Percentiles rank a stretch among this genome's conserved stretches.
These are phyloP conservation scores for Prunus mongolica DNA, from an alignment of 306 rosid genomes.

Conservation along the genomic window DNA sequence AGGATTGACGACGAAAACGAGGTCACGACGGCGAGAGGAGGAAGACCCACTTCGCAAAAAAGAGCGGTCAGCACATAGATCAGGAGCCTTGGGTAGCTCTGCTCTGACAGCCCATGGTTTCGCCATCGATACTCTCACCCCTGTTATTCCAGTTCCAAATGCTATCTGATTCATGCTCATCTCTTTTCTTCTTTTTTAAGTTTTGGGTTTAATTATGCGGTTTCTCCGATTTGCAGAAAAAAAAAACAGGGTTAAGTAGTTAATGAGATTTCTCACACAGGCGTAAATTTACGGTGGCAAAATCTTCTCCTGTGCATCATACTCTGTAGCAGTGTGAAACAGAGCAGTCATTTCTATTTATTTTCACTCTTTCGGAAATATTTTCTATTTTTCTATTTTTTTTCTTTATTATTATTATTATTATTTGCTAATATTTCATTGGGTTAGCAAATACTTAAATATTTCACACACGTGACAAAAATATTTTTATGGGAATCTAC, in stretches of 20 bases:
- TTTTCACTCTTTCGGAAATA: background rate
- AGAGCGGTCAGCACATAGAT: conserved; percentile 41
- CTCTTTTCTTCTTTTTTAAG: background rate
- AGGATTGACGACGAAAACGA: conserved; percentile 92
- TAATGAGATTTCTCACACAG: background rate
- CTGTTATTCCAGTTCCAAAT: conserved; percentile 35
- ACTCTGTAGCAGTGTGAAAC: background rate
- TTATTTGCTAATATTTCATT: no score
- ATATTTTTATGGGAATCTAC: background rate
- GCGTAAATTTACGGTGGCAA: background rate
- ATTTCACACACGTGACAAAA: background rate
- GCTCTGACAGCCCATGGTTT: conserved; percentile 49
- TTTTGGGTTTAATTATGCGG: background rate
- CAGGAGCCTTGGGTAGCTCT: conserved; percentile 55
- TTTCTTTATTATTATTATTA: background rate
- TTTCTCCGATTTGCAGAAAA: background rate
- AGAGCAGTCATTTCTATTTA: background rate
- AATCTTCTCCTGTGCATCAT: background rate
- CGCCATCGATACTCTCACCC: conserved; percentile 35
- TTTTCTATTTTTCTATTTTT: background rate
- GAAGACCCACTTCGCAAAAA: conserved; percentile 42
- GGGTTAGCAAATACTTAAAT: background rate
- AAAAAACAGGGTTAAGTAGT: background rate
- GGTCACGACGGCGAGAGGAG: conserved; percentile 57
- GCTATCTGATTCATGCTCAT: conserved; percentile 46